Conservation (phyloP, 371 early-diverging fungal species). For the Apophysomyces elegans region DNA sequence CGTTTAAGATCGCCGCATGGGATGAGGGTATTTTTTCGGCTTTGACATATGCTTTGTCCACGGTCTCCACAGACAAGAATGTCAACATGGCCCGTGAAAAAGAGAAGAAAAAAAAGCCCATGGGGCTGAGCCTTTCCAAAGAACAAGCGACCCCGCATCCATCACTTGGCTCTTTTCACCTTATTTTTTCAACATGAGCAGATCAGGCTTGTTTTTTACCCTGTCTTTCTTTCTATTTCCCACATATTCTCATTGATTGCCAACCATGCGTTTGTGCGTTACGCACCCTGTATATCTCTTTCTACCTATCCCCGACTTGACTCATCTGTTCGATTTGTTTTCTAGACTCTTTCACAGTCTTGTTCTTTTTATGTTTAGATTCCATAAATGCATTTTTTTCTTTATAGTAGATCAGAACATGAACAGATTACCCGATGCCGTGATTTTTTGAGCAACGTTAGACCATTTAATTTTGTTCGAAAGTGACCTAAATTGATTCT, state of each 20-base stretch:
- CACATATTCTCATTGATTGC: neutral
- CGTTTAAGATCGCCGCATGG: neutral
- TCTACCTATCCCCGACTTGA: too few species aligned
- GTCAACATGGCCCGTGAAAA: conserved; percentile 9
- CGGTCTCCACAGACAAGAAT: conserved; percentile 9
- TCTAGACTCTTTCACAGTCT: too few species aligned
- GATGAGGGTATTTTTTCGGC: neutral
- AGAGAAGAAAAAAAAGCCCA: neutral
- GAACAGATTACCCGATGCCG: neutral
- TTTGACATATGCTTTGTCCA: neutral
- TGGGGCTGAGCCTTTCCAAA: conserved; percentile 3
- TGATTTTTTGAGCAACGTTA: neutral
- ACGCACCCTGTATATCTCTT: too few species aligned
- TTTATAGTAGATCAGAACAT: too few species aligned
- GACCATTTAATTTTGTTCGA: neutral
- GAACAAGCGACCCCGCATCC: neutral
- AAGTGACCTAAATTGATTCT: neutral
- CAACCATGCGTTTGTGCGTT: too few species aligned
- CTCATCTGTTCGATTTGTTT: too few species aligned
- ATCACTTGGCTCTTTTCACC: neutral
- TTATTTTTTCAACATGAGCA: too few species aligned
- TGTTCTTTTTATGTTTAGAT: too few species aligned
- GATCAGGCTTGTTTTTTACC: neutral
- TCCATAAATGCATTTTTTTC: too few species aligned
- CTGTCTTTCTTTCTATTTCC: neutral